These are phyloP conservation scores for Podila horticola DNA, from an alignment of 192 early-diverging fungal genomes.

Conservation along the genomic window DNA sequence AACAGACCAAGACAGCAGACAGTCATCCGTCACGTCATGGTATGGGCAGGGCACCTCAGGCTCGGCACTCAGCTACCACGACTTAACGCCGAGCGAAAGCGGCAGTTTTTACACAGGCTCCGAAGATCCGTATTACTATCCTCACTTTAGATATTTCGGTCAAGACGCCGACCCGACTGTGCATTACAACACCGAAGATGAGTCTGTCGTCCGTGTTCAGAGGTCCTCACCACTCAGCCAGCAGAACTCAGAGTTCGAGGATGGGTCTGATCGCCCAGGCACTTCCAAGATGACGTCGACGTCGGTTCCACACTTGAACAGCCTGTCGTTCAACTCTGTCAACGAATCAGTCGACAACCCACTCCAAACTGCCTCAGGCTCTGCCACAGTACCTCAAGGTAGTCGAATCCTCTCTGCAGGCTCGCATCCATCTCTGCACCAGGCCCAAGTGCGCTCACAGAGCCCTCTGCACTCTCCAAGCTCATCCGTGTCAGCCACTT, in stretches of 20 bases:
- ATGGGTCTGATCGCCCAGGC: no score
- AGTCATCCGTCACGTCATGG: constrained; percentile 32
- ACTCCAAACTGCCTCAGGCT: no score
- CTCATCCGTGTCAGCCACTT: constrained; percentile 28
- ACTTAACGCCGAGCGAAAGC: constrained; percentile 30
- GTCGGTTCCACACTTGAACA: no score
- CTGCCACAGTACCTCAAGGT: no score
- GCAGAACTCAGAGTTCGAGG: neutral
- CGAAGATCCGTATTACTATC: neutral
- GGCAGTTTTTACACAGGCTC: constrained; percentile 21
- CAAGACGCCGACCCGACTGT: neutral
- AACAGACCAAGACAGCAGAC: constrained; percentile 2
- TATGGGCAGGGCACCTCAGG: constrained; percentile 40
- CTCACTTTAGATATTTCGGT: neutral
- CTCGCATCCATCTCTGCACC: neutral
- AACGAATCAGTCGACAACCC: no score
- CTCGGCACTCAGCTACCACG: constrained; percentile 32
- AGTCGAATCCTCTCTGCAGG: neutral
- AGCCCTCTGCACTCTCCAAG: constrained; percentile 32
- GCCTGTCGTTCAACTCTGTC: no score
- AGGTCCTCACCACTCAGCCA: neutral
- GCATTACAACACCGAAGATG: neutral
- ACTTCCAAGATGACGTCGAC: no score
- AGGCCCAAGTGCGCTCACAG: neutral
- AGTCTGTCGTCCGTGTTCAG: neutral